Evolutionary conservation across 2,329 filamentous ascomycete species (phyloP), one percentile per base, ranked within the genome.

Genomic region (Hypocreales sp.): DNA sequence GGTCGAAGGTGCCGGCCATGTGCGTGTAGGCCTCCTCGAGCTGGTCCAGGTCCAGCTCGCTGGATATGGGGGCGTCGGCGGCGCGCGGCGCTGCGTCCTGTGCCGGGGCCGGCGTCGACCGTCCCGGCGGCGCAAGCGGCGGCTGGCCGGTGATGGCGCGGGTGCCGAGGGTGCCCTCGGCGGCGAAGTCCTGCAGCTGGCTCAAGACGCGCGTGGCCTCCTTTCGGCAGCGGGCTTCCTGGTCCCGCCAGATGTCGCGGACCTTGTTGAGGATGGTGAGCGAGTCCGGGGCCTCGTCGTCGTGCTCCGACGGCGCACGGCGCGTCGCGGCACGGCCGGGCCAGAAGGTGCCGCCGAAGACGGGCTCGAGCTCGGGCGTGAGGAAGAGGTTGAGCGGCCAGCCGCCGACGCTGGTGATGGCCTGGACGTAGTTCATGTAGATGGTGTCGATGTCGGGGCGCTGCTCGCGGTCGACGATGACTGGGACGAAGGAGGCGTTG

Each of bases 311-410:
- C 8, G 32, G 35, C 4, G 41, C 32, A 15, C 47, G 47, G n/a
- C 47, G 45, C 22, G 46, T 36, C 5, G 72, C 69, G 26, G 72
- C 75, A 0, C 84, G 81, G 1, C 80, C 81, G 4, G 86, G 83
- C 80, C 84, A 95, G 52, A 94, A 95, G 7, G 87, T 94, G 15
- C 87, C 87, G 20, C 90, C 90, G 53, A 94, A 95, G 8, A 98
- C 79, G 1, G 90, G 90, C 45, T 93, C 78, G 15, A 95, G 66
- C 39, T 92, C 77, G 1, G 90, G 84, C 0, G 90, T 98, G 17
- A 95, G 66, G 48, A 98, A 95, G n/a, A 93, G 76, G 45, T 94
- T 95, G 34, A 95, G 58, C 1, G 90, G 90, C 86, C 90, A 95
- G 21, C 90, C 90, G 8, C 84, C 87, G 2, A 72, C 77, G 13